Conservation (phyloP, 257 asterid species). For the Voacanga thouarsii region DNA sequence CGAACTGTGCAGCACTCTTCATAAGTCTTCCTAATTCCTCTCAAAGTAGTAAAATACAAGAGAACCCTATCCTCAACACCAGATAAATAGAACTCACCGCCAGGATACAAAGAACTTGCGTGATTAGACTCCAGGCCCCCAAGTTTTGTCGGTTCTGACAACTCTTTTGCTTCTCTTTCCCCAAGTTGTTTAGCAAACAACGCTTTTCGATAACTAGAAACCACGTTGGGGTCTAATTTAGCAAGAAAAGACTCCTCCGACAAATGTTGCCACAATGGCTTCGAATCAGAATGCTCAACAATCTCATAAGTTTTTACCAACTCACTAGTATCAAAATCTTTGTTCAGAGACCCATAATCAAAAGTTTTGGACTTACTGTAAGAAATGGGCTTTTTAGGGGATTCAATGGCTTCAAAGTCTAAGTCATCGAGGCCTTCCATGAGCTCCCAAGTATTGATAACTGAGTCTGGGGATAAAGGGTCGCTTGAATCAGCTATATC, state of each 20-base stretch:
- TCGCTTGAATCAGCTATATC: conserved; percentile 35
- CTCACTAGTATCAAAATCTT: conserved; percentile 26
- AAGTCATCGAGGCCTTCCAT: conserved; percentile 86
- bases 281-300: conserved; percentile 40
- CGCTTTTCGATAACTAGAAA: conserved; percentile 30
- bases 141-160: conserved; percentile 1
- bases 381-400: conserved; percentile 22
- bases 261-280: conserved; percentile 51
- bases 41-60: conserved; percentile 71
- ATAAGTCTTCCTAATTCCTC: conserved; percentile 81
- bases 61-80: conserved; percentile 56
- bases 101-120: conserved; percentile 6
- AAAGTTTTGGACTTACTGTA: conserved; percentile 10
- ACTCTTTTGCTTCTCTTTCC: conserved; percentile 27
- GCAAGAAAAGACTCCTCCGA: conserved; percentile 43
- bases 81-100: conserved; percentile 26
- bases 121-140: conserved; percentile 17
- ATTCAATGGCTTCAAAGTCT: conserved; percentile 44
- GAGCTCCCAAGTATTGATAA: conserved; percentile 95
- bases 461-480: conserved; percentile 74
- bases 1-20: conserved; percentile 75
- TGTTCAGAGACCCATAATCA: conserved; percentile 16
- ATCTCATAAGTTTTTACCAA: conserved; percentile 37
- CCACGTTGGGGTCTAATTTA: conserved; percentile 40
- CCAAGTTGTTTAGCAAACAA: conserved; percentile 39